Percentiles rank a stretch among this genome's conserved stretches.
Evolutionary conservation across 2,329 filamentous ascomycete species (phyloP).

Genomic region (Colletotrichum sp.): DNA sequence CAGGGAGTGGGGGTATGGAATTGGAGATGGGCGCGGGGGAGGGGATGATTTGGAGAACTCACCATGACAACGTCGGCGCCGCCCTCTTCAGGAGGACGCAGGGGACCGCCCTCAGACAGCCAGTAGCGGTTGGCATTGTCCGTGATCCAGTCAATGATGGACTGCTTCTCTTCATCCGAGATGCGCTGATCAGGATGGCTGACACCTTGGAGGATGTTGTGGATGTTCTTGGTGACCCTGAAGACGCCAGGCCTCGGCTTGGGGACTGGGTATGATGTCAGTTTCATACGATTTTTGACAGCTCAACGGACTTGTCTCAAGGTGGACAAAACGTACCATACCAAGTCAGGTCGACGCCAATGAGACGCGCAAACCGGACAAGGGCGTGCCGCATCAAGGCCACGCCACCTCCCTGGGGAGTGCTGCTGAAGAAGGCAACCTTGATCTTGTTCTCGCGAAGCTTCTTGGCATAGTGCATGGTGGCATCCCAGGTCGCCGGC

Average conservation of each 20-base stretch:
- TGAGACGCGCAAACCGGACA: slow-evolving; percentile 69
- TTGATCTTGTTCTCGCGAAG: slow-evolving; percentile 69
- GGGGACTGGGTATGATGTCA: slow-evolving; percentile 57
- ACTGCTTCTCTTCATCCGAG: slow-evolving; percentile 61
- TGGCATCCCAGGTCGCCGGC: slow-evolving; percentile 67
- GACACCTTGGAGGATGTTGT: slow-evolving; percentile 88
- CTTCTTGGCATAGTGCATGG: slow-evolving; percentile 65
- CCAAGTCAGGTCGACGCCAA: slow-evolving; percentile 76
- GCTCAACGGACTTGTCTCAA: background rate
- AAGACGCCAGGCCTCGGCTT: slow-evolving; percentile 82
- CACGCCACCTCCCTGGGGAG: slow-evolving; percentile 82
- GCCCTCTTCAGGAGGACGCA: slow-evolving; percentile 67
- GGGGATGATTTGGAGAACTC: slow-evolving; percentile 25
- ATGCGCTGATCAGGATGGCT: slow-evolving; percentile 69
- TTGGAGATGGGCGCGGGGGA: background rate
- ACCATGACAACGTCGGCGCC: slow-evolving; percentile 78
- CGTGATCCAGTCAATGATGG: slow-evolving; percentile 74
- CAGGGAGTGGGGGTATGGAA: background rate
- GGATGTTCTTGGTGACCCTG: slow-evolving; percentile 83
- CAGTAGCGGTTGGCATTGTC: slow-evolving; percentile 79
- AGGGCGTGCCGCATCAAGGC: slow-evolving; percentile 83
- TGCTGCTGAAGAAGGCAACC: slow-evolving; percentile 81
- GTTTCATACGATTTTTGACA: background rate
- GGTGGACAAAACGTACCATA: slow-evolving; percentile 53
- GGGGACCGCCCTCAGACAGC: slow-evolving; percentile 70